Conservation (phyloP, 2,329 filamentous ascomycete genomes). For the Aureobasidium sp. region DNA sequence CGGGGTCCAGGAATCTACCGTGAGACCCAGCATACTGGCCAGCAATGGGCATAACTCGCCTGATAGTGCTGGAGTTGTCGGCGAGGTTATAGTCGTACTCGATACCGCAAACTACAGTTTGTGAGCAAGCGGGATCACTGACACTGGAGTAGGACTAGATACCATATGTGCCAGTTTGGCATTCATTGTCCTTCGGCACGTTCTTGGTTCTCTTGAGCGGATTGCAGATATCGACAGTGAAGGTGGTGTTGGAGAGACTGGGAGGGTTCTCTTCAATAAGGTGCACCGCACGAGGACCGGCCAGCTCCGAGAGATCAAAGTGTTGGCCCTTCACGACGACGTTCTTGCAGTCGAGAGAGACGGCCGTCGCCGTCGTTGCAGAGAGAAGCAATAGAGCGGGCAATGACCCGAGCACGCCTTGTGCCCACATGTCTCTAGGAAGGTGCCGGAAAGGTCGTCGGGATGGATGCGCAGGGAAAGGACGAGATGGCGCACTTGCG, state of each 20-base stretch:
- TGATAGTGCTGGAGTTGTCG: slow-evolving; percentile 44
- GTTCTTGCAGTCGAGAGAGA: slow-evolving; percentile 56
- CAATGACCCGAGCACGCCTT: slow-evolving; percentile 1
- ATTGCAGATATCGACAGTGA: slow-evolving; percentile 71
- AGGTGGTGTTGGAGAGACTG: slow-evolving; percentile 64
- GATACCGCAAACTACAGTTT: slow-evolving; percentile 64
- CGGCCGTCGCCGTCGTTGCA: slow-evolving; percentile 32
- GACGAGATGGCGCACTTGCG: neutral
- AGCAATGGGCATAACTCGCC: slow-evolving; percentile 63
- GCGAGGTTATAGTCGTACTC: slow-evolving; percentile 48
- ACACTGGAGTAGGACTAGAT: slow-evolving; percentile 21
- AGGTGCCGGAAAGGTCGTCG: neutral
- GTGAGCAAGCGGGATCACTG: neutral
- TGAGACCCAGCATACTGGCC: slow-evolving; percentile 58
- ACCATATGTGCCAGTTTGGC: slow-evolving; percentile 64
- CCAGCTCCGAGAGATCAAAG: slow-evolving; percentile 59
- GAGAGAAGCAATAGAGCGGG: slow-evolving; percentile 24
- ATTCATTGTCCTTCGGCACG: slow-evolving; percentile 51
- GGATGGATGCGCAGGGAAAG: neutral
- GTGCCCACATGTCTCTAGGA: slow-evolving; percentile 5
- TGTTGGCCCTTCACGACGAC: slow-evolving; percentile 52
- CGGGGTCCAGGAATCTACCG: slow-evolving; percentile 56
- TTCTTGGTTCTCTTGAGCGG: slow-evolving; percentile 57
- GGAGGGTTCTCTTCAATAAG: slow-evolving; percentile 42
- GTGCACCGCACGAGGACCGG: slow-evolving; percentile 63